Conservation (phyloP, 208 protist species). For the Trypanosoma avium region DNA sequence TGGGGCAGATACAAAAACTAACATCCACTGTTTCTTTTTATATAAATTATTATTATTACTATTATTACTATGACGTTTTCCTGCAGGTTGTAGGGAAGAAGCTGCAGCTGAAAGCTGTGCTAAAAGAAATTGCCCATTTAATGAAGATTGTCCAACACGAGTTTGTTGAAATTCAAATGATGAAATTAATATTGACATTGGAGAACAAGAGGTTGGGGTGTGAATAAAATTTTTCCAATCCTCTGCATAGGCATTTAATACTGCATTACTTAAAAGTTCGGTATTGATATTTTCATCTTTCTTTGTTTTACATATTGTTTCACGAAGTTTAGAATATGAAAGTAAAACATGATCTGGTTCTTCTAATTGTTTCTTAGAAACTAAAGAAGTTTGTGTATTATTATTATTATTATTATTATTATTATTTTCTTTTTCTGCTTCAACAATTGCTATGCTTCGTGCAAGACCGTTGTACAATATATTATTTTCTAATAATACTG, state of each 20-base stretch:
- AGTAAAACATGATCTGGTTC: constrained; percentile 85
- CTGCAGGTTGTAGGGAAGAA: constrained; percentile 36
- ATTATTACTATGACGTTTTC: constrained; percentile 20
- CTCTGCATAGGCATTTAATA: constrained; percentile 83
- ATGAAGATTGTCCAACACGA: constrained; percentile 35
- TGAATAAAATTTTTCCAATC: constrained; percentile 86
- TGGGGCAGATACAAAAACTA: constrained; percentile 63
- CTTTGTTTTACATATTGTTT: constrained; percentile 70
- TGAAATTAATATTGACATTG: constrained; percentile 63
- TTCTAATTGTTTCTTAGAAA: constrained; percentile 24
- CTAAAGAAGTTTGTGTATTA: constrained; percentile 7
- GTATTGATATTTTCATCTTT: constrained; percentile 60
- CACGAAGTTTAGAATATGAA: constrained; percentile 78
- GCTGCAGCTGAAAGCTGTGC: constrained; percentile 73
- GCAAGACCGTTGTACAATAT: constrained; percentile 39
- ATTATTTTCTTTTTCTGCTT: constrained; percentile 18
- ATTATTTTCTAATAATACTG: constrained; percentile 68
- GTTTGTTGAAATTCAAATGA: constrained; percentile 71
- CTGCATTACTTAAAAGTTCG: constrained; percentile 61
- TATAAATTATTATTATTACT: not conserved
- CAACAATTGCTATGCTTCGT: constrained; percentile 29
- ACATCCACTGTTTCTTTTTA: constrained; percentile 29
- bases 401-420: constrained; percentile 24
- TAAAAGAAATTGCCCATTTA: constrained; percentile 88
- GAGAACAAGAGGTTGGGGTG: constrained; percentile 57